phyloP scores from a whole-genome alignment of 179 eudicot genomes.

The Gypsophila paniculata region DNA sequence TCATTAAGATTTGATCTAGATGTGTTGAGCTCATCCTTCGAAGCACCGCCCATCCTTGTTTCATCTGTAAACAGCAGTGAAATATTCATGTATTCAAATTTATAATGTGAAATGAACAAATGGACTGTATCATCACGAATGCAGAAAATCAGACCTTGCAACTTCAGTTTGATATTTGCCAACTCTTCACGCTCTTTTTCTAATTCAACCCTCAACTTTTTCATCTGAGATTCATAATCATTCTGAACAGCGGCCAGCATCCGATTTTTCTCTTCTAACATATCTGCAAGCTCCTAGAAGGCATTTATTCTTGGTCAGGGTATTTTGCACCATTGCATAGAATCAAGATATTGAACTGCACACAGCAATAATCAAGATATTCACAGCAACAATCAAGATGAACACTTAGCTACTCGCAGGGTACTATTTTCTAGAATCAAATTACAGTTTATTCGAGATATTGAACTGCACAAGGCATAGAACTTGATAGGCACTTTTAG shows the following conservation, averaged over 20 bases:
- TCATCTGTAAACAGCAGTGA: constrained; percentile 51
- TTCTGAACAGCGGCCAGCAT: constrained; percentile 52
- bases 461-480: background rate
- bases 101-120: background rate
- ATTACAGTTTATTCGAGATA: background rate
- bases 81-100: constrained; percentile 5
- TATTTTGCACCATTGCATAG: constrained; percentile 24
- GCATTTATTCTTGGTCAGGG: constrained; percentile 45
- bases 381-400: constrained; percentile 2
- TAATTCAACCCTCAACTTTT: constrained; percentile 48
- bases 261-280: constrained; percentile 69
- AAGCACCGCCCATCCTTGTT: constrained; percentile 48
- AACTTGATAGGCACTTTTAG: background rate
- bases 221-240: constrained; percentile 53
- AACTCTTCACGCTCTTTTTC: constrained; percentile 56
- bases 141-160: constrained; percentile 51
- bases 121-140: background rate
- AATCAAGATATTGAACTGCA: constrained; percentile 10
- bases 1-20: constrained; percentile 51
- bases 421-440: background rate
- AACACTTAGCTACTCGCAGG: background rate
- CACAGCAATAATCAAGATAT: constrained; percentile 1
- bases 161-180: constrained; percentile 41
- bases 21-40: constrained; percentile 54
- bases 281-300: constrained; percentile 86